Conservation (phyloP, 1,284 basidiomycete genomes). For the Crepidotus sp. region DNA sequence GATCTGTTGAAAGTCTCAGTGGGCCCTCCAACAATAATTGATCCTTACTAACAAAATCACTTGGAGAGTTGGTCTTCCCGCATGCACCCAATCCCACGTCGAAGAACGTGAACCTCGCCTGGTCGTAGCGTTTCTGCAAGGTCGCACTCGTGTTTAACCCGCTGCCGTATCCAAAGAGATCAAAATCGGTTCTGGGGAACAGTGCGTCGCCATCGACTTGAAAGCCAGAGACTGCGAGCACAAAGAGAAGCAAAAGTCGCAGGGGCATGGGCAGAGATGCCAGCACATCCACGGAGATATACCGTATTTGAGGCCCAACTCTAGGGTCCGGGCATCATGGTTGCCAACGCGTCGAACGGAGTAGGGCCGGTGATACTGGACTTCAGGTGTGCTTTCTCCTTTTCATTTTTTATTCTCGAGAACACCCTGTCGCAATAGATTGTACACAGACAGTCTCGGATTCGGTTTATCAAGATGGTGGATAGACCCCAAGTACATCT, state of each 20-base stretch:
- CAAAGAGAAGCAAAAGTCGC: neutral
- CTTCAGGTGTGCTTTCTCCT: too few relatives aligned
- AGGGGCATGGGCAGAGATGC: slow-evolving; percentile 1
- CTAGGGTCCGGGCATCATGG: slow-evolving; percentile 1
- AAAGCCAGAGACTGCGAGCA: neutral
- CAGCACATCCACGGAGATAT: neutral
- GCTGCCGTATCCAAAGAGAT: neutral
- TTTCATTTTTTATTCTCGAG: too few relatives aligned
- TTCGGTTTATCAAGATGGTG: too few relatives aligned
- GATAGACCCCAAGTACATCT: too few relatives aligned
- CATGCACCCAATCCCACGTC: slow-evolving; percentile 25
- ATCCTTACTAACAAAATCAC: slow-evolving; percentile 20
- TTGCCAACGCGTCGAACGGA: neutral
- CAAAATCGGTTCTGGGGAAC: neutral
- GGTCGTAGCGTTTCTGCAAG: slow-evolving; percentile 1
- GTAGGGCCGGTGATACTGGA: neutral
- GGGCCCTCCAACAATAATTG: neutral
- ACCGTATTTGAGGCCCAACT: neutral
- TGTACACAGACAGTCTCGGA: too few relatives aligned
- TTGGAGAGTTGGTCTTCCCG: slow-evolving; percentile 15
- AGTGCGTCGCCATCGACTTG: neutral
- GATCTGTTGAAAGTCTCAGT: slow-evolving; percentile 25
- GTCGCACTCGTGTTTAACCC: neutral
- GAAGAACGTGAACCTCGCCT: slow-evolving; percentile 12
- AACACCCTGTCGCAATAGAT: too few relatives aligned